These are phyloP conservation scores for Aureobasidium subglaciale DNA, from an alignment of 2,329 filamentous ascomycete genomes.

Conservation along the genomic window DNA sequence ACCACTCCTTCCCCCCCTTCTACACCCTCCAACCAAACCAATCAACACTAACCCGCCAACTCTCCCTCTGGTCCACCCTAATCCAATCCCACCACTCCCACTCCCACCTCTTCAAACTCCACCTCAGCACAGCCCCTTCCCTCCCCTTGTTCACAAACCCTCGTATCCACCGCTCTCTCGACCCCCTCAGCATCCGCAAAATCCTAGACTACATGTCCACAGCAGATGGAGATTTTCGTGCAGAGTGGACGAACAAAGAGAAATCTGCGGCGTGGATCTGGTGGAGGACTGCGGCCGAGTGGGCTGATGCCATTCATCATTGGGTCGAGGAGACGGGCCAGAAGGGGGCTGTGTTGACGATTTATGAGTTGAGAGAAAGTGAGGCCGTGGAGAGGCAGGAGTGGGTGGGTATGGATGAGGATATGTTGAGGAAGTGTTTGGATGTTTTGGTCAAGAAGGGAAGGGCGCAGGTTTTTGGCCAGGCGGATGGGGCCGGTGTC, in stretches of 20 bases:
- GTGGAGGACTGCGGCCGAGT: conserved; percentile 85
- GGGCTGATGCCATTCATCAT: conserved; percentile 68
- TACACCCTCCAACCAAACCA: conserved; percentile 74
- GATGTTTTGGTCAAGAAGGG: conserved; percentile 78
- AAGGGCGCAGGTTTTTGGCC: conserved; percentile 86
- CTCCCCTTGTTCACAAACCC: conserved; percentile 51
- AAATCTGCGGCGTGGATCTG: conserved; percentile 64
- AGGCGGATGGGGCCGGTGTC: conserved; percentile 73
- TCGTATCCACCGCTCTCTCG: conserved; percentile 38
- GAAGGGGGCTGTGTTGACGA: conserved; percentile 78
- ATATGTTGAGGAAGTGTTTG: conserved; percentile 72
- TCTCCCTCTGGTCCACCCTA: conserved; percentile 77
- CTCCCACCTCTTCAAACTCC: conserved; percentile 68
- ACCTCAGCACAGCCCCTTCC: conserved; percentile 55
- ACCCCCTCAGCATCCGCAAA: conserved; percentile 45
- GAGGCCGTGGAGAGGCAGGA: conserved; percentile 58
- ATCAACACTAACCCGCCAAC: conserved; percentile 66
- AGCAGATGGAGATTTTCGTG: conserved; percentile 46
- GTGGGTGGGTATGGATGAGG: conserved; percentile 58
- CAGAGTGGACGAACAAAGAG: conserved; percentile 57
- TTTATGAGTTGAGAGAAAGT: conserved; percentile 88
- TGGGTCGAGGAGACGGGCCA: conserved; percentile 86
- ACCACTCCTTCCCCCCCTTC: conserved; percentile 75
- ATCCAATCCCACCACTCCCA: conserved; percentile 77
- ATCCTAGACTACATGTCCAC: conserved; percentile 52